These are phyloP conservation scores for Limonium bicolor DNA, from an alignment of 148 eudicot genomes.

Conservation along the genomic window DNA sequence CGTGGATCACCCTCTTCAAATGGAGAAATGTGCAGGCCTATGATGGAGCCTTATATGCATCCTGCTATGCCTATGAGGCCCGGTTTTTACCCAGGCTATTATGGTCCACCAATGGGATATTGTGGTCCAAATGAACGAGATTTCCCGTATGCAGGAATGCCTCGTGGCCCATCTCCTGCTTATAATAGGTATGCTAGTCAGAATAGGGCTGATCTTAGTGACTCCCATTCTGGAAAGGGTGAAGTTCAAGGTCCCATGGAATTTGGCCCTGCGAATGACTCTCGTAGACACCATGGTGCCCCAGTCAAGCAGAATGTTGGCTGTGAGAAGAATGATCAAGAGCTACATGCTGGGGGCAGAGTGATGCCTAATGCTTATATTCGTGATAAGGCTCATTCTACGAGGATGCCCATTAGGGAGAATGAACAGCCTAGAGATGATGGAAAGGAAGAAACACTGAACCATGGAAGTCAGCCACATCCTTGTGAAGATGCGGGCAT, in stretches of 20 bases:
- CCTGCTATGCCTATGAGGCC: constrained; percentile 78
- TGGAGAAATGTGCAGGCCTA: constrained; percentile 58
- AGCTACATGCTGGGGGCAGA: constrained; percentile 28
- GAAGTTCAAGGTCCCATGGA: constrained; percentile 35
- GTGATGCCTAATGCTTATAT: constrained; percentile 12
- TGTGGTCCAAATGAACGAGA: constrained; percentile 64
- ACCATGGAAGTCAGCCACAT: constrained; percentile 10
- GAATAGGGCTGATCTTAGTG: constrained; percentile 34
- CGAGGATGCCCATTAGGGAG: constrained; percentile 16
- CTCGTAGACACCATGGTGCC: constrained; percentile 36
- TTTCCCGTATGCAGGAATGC: constrained; percentile 62
- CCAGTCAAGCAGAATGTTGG: constrained; percentile 31
- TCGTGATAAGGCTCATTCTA: constrained; percentile 25
- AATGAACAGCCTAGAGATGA: constrained; percentile 44
- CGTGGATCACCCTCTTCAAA: constrained; percentile 64
- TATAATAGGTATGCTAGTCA: constrained; percentile 41
- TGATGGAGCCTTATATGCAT: constrained; percentile 54
- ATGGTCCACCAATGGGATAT: constrained; percentile 79
- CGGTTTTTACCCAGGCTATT: constrained; percentile 72
- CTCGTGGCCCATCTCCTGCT: constrained; percentile 36
- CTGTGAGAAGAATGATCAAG: constrained; percentile 31
- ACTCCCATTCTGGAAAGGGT: constrained; percentile 28
- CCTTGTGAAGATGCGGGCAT: constrained; percentile 19
- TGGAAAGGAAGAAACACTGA: constrained; percentile 21
- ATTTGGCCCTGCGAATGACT: constrained; percentile 27